Evolutionary conservation across 208 protist genomes (phyloP), one percentile per base, ranked within the genome.

Genomic region (Trichomonas tenax): DNA sequence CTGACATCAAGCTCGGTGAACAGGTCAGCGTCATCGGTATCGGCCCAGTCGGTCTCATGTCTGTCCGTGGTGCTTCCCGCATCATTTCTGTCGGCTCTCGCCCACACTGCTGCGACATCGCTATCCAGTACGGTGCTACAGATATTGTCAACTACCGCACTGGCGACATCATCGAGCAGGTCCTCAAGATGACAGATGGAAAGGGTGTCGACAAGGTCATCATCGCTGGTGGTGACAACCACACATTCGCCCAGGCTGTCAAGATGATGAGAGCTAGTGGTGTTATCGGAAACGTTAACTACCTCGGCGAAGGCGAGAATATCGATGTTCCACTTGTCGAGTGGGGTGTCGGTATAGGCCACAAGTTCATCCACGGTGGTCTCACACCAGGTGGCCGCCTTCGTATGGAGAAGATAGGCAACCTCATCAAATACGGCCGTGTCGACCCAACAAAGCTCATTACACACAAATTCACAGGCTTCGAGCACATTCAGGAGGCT

Each of bases 291-390:
- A 48, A 41, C 14, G 86, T 93, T 36, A 93, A 93, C 44, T 93
- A 93, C 44, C 44, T 93, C 26, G 86, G 86, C 15, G 86, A 93
- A 93, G 86, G 86, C 26, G 86, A 93, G 15, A 93, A 48, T 17
- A 38, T 93, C 44, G 26, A 34, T 41, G 45, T 93, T 44, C 86
- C 86, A 93, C 40, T 40, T 38, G 44, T 93, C 46, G 86, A 93
- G n/a, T 93, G 86, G 86, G 86, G 86, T 38, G 86, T 93, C 15
- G 86, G 86, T 48, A 93, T 93, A 44, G 17, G n/a, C 3, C 40
- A 93, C 44, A 93, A 93, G 86, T 44, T 48, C 86, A 93, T 93
- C 44, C 86, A 93, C 31, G 86, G 86, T 38, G 86, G 86, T 93
- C 44, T 93, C 15, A 93, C 86, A 23, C 86, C 86, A 51, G 86